Evolutionary conservation across 495 filamentous ascomycete genomes (phyloP), one percentile per base, ranked within the genome.

Genomic region (Penicillium psychrofluorescens): DNA sequence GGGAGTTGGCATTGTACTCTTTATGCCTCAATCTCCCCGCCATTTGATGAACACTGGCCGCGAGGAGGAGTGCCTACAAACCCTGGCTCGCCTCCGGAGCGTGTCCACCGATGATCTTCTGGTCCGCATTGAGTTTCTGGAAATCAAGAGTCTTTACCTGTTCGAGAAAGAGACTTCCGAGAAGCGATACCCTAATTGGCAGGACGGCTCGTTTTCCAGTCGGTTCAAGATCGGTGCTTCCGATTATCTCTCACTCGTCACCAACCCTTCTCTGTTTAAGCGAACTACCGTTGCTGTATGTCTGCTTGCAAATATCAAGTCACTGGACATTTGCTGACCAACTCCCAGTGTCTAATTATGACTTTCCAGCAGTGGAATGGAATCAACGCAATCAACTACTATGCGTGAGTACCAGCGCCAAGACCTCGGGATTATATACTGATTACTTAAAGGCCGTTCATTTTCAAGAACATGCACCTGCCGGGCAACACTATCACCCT

Each of bases 11-110:
- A 64, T 71, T 54, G 51, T 66, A 39, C 54, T 85, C 36, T 88
- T 88, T 61, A 78, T 92, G 85, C 87, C 86, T 4, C 87, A 86
- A 64, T 88, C 83, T 1, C 87, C 87, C 0, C 78, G 87, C 55
- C 86, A 85, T 76, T 68, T 91, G 2, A 71, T 86, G 40, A 79
- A 86, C 49, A 81, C 81, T 8, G 53, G 49, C 13, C 41, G 53
- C 16, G 53, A 56, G 12, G 49, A 56, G 14, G 53, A 56, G 28
- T 56, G 53, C 33, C 15, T 56, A 1, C 66, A 67, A 30, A 78
- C 84, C 1, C 71, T 90, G 11, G 75, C 86, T 3, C 70, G 44
- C 32, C 78, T 92, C 8, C 81, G 86, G 12, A 71, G 64, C 13
- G 46, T 62, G 15, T 76, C 85, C 48, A 40, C 41, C 1, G 58